These are phyloP conservation scores for Colletotrichum gigasporum DNA, from an alignment of 2,329 filamentous ascomycete genomes.

Conservation along the genomic window DNA sequence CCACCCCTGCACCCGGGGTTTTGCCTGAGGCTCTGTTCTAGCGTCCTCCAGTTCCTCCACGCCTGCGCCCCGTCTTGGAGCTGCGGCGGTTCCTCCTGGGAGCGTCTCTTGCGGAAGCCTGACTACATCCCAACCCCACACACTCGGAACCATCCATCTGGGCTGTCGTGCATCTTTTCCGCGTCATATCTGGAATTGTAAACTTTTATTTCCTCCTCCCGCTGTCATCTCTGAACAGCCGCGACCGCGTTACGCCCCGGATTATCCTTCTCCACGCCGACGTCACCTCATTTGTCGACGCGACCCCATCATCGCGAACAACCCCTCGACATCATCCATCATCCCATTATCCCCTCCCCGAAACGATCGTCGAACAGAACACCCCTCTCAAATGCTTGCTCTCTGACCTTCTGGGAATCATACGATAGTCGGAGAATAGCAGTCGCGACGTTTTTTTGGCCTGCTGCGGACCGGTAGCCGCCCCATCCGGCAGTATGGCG, in stretches of 20 bases:
- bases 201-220: neutral
- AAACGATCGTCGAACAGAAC: slow-evolving; percentile 17
- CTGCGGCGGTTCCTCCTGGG: slow-evolving; percentile 28
- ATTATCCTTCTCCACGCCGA: slow-evolving; percentile 19
- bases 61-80: slow-evolving; percentile 24
- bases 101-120: slow-evolving; percentile 28
- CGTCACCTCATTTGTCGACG: slow-evolving; percentile 29
- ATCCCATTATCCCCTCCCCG: slow-evolving; percentile 5
- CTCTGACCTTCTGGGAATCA: slow-evolving; percentile 11
- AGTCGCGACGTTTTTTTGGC: slow-evolving; percentile 1
- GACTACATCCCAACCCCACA: slow-evolving; percentile 33
- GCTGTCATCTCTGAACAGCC: neutral
- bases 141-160: slow-evolving; percentile 21
- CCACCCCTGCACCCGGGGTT: slow-evolving; percentile 12
- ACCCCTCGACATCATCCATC: slow-evolving; percentile 2
- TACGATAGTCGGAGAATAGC: neutral
- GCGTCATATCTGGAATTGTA: neutral
- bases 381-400: slow-evolving; percentile 18
- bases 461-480: slow-evolving; percentile 20
- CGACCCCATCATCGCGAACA: no score
- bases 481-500: slow-evolving; percentile 54
- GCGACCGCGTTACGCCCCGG: neutral
- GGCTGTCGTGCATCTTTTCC: slow-evolving; percentile 20
- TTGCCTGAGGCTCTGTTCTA: slow-evolving; percentile 26
- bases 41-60: slow-evolving; percentile 9